phyloP scores from a whole-genome alignment of 768 basidiomycete genomes.

The Solioccasus polychromus region DNA sequence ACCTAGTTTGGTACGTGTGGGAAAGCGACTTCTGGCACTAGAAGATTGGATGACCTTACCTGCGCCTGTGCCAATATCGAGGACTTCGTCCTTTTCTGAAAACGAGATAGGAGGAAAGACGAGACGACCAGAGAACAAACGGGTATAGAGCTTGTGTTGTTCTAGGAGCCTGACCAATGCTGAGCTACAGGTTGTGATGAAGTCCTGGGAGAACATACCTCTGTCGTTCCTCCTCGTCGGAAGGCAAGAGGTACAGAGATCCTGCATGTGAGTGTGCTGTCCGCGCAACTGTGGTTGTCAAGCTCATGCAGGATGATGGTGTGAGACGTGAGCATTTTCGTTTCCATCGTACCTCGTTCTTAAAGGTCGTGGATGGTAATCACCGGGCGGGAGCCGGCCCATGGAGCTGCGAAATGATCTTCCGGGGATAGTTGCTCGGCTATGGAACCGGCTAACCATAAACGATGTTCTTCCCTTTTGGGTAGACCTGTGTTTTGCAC shows the following conservation, averaged over 20 bases:
- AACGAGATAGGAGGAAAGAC: constrained; percentile 18
- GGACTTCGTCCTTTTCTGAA: constrained; percentile 17
- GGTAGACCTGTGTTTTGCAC: too few species aligned
- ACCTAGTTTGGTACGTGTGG: constrained; percentile 5
- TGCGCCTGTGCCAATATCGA: constrained; percentile 24
- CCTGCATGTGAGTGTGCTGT: constrained; percentile 20
- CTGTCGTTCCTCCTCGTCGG: constrained; percentile 25
- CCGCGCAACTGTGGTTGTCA: constrained; percentile 5
- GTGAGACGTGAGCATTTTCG: too few species aligned
- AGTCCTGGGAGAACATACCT: constrained; percentile 9
- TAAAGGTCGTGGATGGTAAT: too few species aligned
- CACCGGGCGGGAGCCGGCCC: too few species aligned
- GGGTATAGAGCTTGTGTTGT: constrained; percentile 22
- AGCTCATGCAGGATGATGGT: constrained; percentile 8
- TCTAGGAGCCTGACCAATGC: constrained; percentile 2
- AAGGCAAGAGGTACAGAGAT: constrained; percentile 23
- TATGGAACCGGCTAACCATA: too few species aligned
- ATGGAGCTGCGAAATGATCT: too few species aligned
- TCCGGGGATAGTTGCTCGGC: too few species aligned
- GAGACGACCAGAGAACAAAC: constrained; percentile 20
- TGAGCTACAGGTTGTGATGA: not conserved
- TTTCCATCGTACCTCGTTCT: too few species aligned
- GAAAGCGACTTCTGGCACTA: not conserved
- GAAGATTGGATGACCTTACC: constrained; percentile 5
- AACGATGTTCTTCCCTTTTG: too few species aligned